These are phyloP conservation scores for Tuber magnatum DNA, from an alignment of 495 filamentous ascomycete species.

Conservation along the genomic window DNA sequence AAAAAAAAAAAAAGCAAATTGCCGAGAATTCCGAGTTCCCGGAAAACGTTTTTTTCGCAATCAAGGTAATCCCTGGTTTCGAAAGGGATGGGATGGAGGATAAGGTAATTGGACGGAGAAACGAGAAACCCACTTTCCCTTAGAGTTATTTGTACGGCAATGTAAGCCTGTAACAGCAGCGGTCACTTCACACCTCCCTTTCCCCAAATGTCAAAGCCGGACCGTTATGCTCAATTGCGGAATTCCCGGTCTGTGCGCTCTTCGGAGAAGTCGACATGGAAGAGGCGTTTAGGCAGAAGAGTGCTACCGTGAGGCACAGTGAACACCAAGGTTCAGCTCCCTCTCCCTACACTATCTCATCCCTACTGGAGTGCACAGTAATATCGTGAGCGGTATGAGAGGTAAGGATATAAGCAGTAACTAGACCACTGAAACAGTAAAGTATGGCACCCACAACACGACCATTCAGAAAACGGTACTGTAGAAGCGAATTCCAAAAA, in stretches of 20 bases:
- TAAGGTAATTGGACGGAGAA: background rate
- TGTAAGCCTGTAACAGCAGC: background rate
- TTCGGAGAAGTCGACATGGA: background rate
- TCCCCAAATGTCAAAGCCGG: conserved; percentile 1
- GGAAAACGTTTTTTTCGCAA: background rate
- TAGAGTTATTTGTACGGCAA: background rate
- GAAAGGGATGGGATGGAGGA: background rate
- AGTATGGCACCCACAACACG: background rate
- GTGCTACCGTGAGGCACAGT: background rate
- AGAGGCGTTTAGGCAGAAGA: background rate
- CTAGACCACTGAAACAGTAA: background rate
- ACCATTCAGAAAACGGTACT: background rate
- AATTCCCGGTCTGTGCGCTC: background rate
- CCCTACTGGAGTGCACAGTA: background rate
- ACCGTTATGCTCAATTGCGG: background rate
- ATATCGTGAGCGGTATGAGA: background rate
- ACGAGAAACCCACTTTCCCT: background rate
- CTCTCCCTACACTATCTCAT: background rate
- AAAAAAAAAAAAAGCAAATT: background rate
- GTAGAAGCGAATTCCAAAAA: background rate
- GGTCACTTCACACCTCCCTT: background rate
- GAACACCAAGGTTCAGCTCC: background rate
- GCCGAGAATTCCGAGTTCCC: background rate
- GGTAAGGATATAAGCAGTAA: background rate
- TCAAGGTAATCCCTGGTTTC: background rate